phyloP scores from a whole-genome alignment of 176 grass and related monocot species.

The Musa beccarii region DNA sequence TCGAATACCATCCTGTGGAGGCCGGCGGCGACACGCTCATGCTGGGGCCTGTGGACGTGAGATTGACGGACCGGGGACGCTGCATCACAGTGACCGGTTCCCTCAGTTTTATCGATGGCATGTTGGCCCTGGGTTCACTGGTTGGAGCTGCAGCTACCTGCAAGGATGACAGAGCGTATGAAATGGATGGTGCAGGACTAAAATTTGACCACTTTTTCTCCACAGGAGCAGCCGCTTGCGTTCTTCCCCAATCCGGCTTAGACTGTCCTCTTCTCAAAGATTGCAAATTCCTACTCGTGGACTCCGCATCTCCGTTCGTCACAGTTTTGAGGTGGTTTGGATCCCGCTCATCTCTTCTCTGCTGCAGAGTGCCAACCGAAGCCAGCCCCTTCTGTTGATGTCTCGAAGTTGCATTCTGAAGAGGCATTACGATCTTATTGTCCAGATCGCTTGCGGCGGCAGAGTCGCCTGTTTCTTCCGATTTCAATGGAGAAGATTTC shows the following conservation, averaged over 20 bases:
- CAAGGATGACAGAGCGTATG: constrained; percentile 50
- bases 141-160: constrained; percentile 40
- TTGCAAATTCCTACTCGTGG: constrained; percentile 53
- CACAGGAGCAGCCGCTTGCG: constrained; percentile 33
- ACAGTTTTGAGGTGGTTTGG: constrained; percentile 50
- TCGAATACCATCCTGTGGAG: constrained; percentile 63
- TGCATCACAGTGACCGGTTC: constrained; percentile 83
- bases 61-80: constrained; percentile 47
- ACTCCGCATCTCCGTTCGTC: constrained; percentile 39
- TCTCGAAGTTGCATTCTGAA: constrained; percentile 32
- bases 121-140: constrained; percentile 41
- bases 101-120: constrained; percentile 43
- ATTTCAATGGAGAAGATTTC: constrained; percentile 20
- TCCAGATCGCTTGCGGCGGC: constrained; percentile 20
- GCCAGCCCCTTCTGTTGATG: constrained; percentile 49
- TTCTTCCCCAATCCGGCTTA: constrained; percentile 46
- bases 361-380: constrained; percentile 36
- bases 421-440: constrained; percentile 43
- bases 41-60: constrained; percentile 57
- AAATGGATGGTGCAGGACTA: constrained; percentile 43
- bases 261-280: constrained; percentile 31
- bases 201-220: constrained; percentile 59
- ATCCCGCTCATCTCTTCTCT: constrained; percentile 71
- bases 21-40: constrained; percentile 36
- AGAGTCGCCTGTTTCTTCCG: constrained; percentile 46